Percentiles rank a stretch among this genome's conserved stretches.
phyloP scores from a whole-genome alignment of 2,329 filamentous ascomycete genomes.

The Phaeosphaeria sp. region DNA sequence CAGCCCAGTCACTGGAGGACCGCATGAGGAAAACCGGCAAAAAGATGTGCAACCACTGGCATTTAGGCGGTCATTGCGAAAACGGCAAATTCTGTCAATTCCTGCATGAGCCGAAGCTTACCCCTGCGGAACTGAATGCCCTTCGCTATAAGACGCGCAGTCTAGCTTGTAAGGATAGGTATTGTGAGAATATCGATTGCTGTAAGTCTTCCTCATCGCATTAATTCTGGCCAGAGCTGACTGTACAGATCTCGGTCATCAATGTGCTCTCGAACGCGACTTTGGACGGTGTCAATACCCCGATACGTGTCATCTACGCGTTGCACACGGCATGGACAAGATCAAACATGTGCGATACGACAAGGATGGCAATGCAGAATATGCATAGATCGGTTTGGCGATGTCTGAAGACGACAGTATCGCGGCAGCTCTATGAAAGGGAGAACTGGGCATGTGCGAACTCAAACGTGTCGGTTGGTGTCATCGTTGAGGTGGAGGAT shows the following conservation, averaged over 20 bases:
- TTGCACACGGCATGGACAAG: slow-evolving; percentile 50
- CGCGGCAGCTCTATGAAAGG: not conserved
- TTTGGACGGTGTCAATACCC: slow-evolving; percentile 46
- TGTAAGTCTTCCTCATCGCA: slow-evolving; percentile 30
- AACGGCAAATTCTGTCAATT: slow-evolving; percentile 52
- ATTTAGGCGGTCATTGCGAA: slow-evolving; percentile 47
- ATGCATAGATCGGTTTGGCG: slow-evolving; percentile 1
- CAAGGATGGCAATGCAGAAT: slow-evolving; percentile 28
- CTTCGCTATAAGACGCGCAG: slow-evolving; percentile 52
- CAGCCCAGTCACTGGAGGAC: slow-evolving; percentile 31
- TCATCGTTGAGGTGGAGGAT: not conserved
- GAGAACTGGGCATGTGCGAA: not conserved
- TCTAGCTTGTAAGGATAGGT: slow-evolving; percentile 45
- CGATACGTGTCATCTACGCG: slow-evolving; percentile 46
- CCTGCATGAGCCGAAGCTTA: slow-evolving; percentile 50
- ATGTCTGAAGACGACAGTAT: not conserved
- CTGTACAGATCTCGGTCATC: slow-evolving; percentile 47
- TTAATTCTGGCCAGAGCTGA: slow-evolving; percentile 7
- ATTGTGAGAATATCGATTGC: slow-evolving; percentile 52
- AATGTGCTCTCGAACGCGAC: slow-evolving; percentile 45
- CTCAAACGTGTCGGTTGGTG: not conserved
- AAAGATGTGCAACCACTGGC: slow-evolving; percentile 46
- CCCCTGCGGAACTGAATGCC: slow-evolving; percentile 46
- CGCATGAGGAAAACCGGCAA: slow-evolving; percentile 39
- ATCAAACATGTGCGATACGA: slow-evolving; percentile 36